Percentiles rank a stretch among this genome's conserved stretches.
These are phyloP conservation scores for Isatis tinctoria DNA, from an alignment of 345 rosid species.

Conservation along the genomic window DNA sequence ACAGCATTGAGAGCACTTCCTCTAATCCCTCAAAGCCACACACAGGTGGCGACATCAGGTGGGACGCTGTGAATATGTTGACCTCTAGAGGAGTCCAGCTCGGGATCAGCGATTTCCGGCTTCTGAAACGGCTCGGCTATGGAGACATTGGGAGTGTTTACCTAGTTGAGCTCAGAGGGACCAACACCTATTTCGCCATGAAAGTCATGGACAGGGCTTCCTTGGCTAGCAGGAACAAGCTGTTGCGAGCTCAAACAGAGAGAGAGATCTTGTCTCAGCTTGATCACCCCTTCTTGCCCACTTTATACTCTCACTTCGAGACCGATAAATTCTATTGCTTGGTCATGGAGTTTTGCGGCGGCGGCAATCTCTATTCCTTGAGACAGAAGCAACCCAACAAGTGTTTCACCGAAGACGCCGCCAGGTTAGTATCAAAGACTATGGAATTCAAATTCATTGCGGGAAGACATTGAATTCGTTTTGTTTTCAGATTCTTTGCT, in stretches of 20 bases:
- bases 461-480: neutral
- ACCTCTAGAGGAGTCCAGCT: slow-evolving; percentile 46
- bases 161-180: slow-evolving; percentile 68
- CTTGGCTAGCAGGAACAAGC: slow-evolving; percentile 81
- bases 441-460: neutral
- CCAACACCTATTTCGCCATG: slow-evolving; percentile 68
- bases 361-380: slow-evolving; percentile 76
- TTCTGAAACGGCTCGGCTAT: slow-evolving; percentile 78
- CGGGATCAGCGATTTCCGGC: slow-evolving; percentile 69
- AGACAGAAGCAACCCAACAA: slow-evolving; percentile 71
- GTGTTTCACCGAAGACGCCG: slow-evolving; percentile 65
- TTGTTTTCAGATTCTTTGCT: slow-evolving; percentile 61
- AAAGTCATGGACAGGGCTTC: slow-evolving; percentile 79
- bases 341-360: slow-evolving; percentile 79
- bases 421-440: slow-evolving; percentile 54
- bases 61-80: slow-evolving; percentile 72
- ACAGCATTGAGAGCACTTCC: slow-evolving; percentile 68
- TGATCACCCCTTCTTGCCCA: slow-evolving; percentile 68
- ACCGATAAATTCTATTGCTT: slow-evolving; percentile 63
- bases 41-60: slow-evolving; percentile 78
- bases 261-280: slow-evolving; percentile 64
- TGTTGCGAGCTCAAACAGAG: slow-evolving; percentile 64
- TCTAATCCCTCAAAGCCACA: slow-evolving; percentile 66
- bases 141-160: slow-evolving; percentile 89
- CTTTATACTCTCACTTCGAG: slow-evolving; percentile 63